Base-by-base conservation (phyloP, 805 yeast species). In the Zygosaccharomyces pseudorouxii region DNA sequence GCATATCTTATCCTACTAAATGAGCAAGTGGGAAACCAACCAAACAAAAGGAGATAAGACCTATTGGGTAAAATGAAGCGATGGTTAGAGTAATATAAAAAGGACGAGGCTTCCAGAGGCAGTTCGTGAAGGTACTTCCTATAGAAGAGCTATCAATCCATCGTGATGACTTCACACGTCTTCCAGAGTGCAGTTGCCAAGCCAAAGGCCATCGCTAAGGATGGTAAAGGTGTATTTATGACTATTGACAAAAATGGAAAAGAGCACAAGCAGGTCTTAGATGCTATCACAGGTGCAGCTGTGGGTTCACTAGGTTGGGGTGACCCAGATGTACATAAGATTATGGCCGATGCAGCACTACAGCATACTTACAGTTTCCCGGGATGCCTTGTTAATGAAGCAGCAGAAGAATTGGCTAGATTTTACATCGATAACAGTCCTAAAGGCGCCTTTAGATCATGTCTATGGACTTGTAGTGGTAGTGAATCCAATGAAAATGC, bases 401-500 rank as follows among this genome's bases (percentile, higher is more conserved):
- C 68, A 5, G 71, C 77, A 23, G 79, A 75, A 51, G 71, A 67
- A 7, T 58, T 76, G 44, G 70, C 76, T 23, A 59, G 70, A 45
- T 72, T 68, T 63, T 74, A 70, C 42, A 64, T 72, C 50, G 70
- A 68, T 5, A 59, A 64, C 38, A 69, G 75, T 14, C 74, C 74
- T 47, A 55, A 65, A 36, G 68, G 64, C 37, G 72, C 67, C 7
- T 73, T 72, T 50, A 54, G 64, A 3, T 65, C 74, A 22, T 77
- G 73, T 11, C 50, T 71, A 41, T 71, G 83, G 65, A 73, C 78
- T 48, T 77, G 80, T 54, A 77, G 84, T 7, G 89, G 89, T n/a
- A 72, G 85, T 25, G 87, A 81, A 63, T 79, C 84, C 29, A 81
- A 79, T 60, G 87, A 82, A 60, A 82, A 81, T 38, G 84, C 84